A percentile compares a stretch with the other conserved stretches of the same genome.
phyloP scores from a whole-genome alignment of 1,284 basidiomycete genomes.

The Sutorius eximius region DNA sequence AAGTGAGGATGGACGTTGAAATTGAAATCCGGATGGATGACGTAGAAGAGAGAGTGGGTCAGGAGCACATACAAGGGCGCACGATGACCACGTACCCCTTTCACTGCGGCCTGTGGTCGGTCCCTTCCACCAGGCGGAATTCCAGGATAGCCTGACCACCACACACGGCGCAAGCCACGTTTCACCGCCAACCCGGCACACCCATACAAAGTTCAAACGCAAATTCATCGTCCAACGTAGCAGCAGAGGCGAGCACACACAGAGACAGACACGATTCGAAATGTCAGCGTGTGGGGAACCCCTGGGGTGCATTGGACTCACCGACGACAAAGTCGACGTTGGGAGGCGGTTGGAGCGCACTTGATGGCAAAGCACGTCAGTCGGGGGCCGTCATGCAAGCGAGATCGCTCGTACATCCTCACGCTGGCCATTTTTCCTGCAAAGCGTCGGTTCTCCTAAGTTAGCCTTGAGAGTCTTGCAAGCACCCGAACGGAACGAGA shows the following conservation, averaged over 20 bases:
- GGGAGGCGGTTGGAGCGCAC: constrained; percentile 74
- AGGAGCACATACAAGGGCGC: background rate
- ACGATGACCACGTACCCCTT: constrained; percentile 60
- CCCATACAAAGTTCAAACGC: background rate
- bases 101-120: constrained; percentile 74
- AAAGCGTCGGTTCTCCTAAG: background rate
- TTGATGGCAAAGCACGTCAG: constrained; percentile 30
- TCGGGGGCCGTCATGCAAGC: background rate
- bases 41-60: background rate
- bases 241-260: background rate
- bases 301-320: constrained; percentile 31
- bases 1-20: background rate
- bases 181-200: background rate
- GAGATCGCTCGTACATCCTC: constrained; percentile 28
- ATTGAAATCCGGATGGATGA: background rate
- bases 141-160: constrained; percentile 68
- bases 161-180: background rate
- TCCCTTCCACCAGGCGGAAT: constrained; percentile 71
- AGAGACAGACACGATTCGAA: constrained; percentile 7
- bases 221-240: background rate
- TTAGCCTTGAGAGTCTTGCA: constrained; percentile 8
- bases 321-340: constrained; percentile 84
- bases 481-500: background rate
- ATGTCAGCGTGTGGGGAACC: constrained; percentile 5
- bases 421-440: constrained; percentile 28